Evolutionary conservation across 73 alveolate genomes (phyloP).

Genomic region (Tetrahymena malaccensis): DNA sequence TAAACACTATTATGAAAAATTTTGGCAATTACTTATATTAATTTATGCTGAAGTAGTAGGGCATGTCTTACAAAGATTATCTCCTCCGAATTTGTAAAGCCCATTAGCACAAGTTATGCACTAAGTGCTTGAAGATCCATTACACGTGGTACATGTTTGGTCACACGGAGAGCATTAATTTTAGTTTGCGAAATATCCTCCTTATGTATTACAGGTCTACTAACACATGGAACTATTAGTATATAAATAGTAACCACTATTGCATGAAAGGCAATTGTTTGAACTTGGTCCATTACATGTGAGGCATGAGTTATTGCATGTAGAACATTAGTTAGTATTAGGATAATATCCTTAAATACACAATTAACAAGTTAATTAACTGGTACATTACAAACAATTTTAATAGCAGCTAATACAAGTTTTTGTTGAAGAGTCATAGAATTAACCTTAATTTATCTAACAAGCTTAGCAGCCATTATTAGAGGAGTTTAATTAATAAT

Average conservation of each 20-base stretch:
- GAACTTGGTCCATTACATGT: neutral
- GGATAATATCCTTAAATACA: neutral
- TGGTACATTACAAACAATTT: neutral
- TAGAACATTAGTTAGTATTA: neutral
- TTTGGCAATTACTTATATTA: neutral
- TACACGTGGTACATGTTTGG: neutral
- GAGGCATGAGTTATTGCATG: neutral
- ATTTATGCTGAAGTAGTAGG: neutral
- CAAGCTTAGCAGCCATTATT: neutral
- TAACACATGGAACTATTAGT: neutral
- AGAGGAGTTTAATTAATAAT: neutral
- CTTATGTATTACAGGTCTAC: neutral
- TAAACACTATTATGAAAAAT: neutral
- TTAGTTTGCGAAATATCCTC: neutral
- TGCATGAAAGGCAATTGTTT: neutral
- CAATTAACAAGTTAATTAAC: neutral
- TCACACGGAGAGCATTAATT: neutral
- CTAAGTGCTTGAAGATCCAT: neutral
- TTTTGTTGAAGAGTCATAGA: neutral
- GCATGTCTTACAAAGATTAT: neutral
- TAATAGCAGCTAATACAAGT: neutral
- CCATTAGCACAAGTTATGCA: neutral
- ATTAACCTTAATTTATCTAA: neutral
- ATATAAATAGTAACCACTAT: no score
- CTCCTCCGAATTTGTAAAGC: neutral